Evolutionary conservation across 345 rosid genomes (phyloP).

Genomic region (Hypericum androsaemum): DNA sequence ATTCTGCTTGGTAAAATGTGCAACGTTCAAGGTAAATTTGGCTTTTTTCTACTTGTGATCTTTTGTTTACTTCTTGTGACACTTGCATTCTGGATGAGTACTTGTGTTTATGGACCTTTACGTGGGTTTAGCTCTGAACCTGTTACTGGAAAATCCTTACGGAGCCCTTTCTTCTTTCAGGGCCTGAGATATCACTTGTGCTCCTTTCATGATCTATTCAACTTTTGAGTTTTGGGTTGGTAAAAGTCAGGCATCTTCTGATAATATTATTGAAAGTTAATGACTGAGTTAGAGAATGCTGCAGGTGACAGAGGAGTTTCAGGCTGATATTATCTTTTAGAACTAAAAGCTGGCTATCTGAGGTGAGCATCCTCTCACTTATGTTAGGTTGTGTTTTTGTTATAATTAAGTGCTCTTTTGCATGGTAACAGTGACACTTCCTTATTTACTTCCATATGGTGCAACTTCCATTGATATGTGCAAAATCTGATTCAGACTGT

Average conservation of each 20-base stretch:
- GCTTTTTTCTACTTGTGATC: not conserved
- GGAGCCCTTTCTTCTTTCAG: slow-evolving; percentile 23
- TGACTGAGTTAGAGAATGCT: slow-evolving; percentile 9
- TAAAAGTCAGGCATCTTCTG: slow-evolving; percentile 47
- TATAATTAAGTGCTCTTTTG: too few relatives aligned
- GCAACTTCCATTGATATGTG: slow-evolving; percentile 7
- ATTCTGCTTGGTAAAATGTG: slow-evolving; percentile 92
- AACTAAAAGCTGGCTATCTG: slow-evolving; percentile 57
- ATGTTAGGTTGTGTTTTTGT: too few relatives aligned
- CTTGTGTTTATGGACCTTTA: slow-evolving; percentile 6
- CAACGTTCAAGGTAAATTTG: slow-evolving; percentile 70
- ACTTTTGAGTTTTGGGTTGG: slow-evolving; percentile 99
- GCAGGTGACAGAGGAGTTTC: slow-evolving; percentile 84
- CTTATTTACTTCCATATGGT: not conserved
- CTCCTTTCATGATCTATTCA: slow-evolving; percentile 82
- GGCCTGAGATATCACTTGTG: slow-evolving; percentile 83
- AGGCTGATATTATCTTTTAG: slow-evolving; percentile 81
- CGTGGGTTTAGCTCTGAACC: not conserved
- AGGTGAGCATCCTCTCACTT: slow-evolving; percentile 42
- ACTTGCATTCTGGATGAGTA: not conserved
- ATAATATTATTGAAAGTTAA: slow-evolving; percentile 10
- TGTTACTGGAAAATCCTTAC: not conserved
- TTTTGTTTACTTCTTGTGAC: not conserved
- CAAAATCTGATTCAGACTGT: slow-evolving; percentile 39
- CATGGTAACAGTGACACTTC: not conserved